These are phyloP conservation scores for Candida palmyrensis DNA, from an alignment of 805 yeast genomes.

Conservation along the genomic window DNA sequence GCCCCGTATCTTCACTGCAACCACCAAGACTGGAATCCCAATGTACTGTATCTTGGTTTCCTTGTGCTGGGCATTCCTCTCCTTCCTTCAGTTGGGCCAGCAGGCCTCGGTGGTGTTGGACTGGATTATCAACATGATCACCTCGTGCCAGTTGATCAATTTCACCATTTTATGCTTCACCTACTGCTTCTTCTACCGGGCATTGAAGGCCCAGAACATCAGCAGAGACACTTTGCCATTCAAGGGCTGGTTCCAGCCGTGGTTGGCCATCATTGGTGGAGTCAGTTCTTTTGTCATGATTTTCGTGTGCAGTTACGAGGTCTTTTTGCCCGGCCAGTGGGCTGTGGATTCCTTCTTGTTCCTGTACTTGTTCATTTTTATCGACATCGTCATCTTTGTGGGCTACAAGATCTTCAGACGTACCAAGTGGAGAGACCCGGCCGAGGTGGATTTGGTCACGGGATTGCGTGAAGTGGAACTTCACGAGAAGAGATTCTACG, in stretches of 20 bases:
- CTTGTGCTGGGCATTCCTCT: constrained; percentile 52
- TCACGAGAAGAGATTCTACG: constrained; percentile 29
- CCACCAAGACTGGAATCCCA: constrained; percentile 45
- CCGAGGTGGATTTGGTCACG: constrained; percentile 32
- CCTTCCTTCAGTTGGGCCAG: constrained; percentile 54
- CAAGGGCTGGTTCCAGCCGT: constrained; percentile 32
- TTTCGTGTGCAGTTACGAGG: constrained; percentile 30
- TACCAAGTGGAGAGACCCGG: constrained; percentile 28
- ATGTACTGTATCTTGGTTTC: constrained; percentile 39
- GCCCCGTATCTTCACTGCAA: constrained; percentile 38
- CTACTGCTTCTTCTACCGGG: constrained; percentile 56
- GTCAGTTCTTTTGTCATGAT: constrained; percentile 26
- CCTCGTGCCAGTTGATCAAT: constrained; percentile 26
- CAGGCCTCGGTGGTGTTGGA: constrained; percentile 22
- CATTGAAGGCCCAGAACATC: constrained; percentile 57
- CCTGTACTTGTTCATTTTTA: constrained; percentile 38
- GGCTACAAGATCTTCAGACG: constrained; percentile 33
- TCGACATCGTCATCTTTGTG: constrained; percentile 29
- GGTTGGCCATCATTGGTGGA: constrained; percentile 26
- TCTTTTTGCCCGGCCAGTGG: constrained; percentile 37
- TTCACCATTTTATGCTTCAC: constrained; percentile 38
- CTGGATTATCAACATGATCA: constrained; percentile 31
- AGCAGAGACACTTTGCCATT: constrained; percentile 45
- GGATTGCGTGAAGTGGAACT: constrained; percentile 35
- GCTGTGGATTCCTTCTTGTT: constrained; percentile 36